Conservation (phyloP, 768 basidiomycete species). For the Mrakia hoshinonis region DNA sequence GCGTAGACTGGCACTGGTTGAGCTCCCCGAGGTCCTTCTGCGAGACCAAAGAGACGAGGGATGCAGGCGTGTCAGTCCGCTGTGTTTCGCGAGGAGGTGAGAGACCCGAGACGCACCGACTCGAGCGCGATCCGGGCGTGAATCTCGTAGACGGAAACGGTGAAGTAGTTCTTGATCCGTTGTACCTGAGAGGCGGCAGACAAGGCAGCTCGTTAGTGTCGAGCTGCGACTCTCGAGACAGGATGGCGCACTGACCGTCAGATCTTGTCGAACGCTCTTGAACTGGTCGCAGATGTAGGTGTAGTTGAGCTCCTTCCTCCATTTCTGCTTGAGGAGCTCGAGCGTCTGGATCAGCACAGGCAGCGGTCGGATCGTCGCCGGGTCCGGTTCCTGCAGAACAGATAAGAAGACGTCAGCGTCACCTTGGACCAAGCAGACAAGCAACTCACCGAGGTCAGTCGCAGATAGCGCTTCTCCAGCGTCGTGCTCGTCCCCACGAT, state of each 20-base stretch:
- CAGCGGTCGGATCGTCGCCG: slow-evolving; percentile 86
- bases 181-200: slow-evolving; percentile 59
- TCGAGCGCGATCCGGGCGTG: slow-evolving; percentile 95
- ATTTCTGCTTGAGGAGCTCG: slow-evolving; percentile 72
- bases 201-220: neutral
- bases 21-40: slow-evolving; percentile 98
- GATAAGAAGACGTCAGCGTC: neutral
- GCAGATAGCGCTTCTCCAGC: slow-evolving; percentile 90
- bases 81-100: too few species aligned
- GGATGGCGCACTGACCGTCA: slow-evolving; percentile 63
- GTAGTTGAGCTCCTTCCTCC: slow-evolving; percentile 70
- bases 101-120: slow-evolving; percentile 52
- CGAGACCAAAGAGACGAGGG: neutral
- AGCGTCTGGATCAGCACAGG: slow-evolving; percentile 75
- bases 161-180: slow-evolving; percentile 96
- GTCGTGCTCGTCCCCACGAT: slow-evolving; percentile 85
- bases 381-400: slow-evolving; percentile 72
- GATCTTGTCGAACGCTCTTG: slow-evolving; percentile 92
- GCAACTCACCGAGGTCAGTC: slow-evolving; percentile 69
- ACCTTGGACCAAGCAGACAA: neutral
- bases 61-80: neutral
- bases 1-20: slow-evolving; percentile 89
- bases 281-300: slow-evolving; percentile 95
- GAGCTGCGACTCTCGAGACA: neutral
- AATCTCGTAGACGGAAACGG: slow-evolving; percentile 93